Percentiles rank a stretch among this genome's conserved stretches.
phyloP scores from a whole-genome alignment of 202 grass and related monocot genomes.

The Carex arenaria region DNA sequence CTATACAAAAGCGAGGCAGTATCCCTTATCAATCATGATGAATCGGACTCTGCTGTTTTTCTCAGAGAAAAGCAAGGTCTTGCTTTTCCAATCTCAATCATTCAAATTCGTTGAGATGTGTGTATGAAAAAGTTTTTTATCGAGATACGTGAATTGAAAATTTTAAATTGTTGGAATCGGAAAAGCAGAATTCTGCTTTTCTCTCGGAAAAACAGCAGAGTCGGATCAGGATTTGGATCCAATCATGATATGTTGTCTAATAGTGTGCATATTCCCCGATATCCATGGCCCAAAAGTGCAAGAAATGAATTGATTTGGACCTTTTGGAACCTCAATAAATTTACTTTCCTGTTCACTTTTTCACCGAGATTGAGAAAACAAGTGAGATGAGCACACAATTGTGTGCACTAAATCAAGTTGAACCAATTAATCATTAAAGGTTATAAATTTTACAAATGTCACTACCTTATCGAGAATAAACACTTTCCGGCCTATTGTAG shows the following conservation, averaged over 20 bases:
- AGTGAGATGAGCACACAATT: background rate
- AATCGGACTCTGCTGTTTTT: too few relatives aligned
- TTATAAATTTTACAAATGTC: slow-evolving; percentile 8
- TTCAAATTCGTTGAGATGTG: too few relatives aligned
- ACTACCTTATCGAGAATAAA: slow-evolving; percentile 20
- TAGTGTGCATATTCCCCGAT: background rate
- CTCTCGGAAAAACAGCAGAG: too few relatives aligned
- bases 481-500: slow-evolving; percentile 15
- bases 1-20: background rate
- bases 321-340: background rate
- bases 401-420: slow-evolving; percentile 6
- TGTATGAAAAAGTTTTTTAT: too few relatives aligned
- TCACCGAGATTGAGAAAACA: background rate
- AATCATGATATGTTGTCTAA: background rate
- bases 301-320: slow-evolving; percentile 16
- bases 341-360: background rate
- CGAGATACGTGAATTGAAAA: too few relatives aligned
- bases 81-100: too few relatives aligned
- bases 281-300: background rate
- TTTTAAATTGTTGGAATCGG: too few relatives aligned
- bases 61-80: too few relatives aligned
- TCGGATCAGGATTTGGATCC: too few relatives aligned
- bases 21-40: background rate
- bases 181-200: too few relatives aligned
- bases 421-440: slow-evolving; percentile 23